Base-by-base conservation (phyloP, 345 rosid species). In the Rubroshorea leprosula region DNA sequence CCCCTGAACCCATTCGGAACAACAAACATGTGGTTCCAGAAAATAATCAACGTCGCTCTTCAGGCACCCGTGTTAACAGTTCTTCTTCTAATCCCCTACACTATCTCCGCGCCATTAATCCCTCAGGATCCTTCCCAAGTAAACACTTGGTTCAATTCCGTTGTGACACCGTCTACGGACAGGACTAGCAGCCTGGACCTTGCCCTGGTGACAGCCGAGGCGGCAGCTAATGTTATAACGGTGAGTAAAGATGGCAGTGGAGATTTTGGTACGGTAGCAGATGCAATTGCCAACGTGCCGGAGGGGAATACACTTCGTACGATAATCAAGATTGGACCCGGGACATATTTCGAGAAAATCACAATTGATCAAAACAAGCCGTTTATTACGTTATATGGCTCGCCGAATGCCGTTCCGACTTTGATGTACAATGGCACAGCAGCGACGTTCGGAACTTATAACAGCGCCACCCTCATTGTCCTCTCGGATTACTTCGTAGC, bases 401-500 rank as follows among this genome's bases (percentile, higher is more conserved):
- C 71, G 3, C 75, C 95, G 0, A 46, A 66, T 5, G 48, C 45
- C 17, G 70, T 59, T 70, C 80, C 88, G 0, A 78, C 19, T 9
- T 21, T 84, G 51, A 20, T 68, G 5, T 80, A 44, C 43, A 49
- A 17, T 1, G 89, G 86, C 0, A 78, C 76, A 0, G 97, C 97
- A 0, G 21, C 1, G 1, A 1, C 72, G 47, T 82, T 52, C 16
- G 97, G 97, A 50, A 84, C 89, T 1, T 74, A 86, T 4, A 68
- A 79, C 9, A 89, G 95, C 41, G 97, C 93, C 35, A 72, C 80
- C 20, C 39, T 90, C 53, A 74, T 77, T 2, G 79, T 68, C 6
- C 72, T 73, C 45, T 60, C 86, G 17, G 89, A 85, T 56, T 83
- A 75, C 60, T 90, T 90, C 69, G 58, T 74, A 16, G 97, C 84